Evolutionary conservation across 257 asterid species (phyloP), one percentile per base, ranked within the genome.

Genomic region (Gentiana dahurica): DNA sequence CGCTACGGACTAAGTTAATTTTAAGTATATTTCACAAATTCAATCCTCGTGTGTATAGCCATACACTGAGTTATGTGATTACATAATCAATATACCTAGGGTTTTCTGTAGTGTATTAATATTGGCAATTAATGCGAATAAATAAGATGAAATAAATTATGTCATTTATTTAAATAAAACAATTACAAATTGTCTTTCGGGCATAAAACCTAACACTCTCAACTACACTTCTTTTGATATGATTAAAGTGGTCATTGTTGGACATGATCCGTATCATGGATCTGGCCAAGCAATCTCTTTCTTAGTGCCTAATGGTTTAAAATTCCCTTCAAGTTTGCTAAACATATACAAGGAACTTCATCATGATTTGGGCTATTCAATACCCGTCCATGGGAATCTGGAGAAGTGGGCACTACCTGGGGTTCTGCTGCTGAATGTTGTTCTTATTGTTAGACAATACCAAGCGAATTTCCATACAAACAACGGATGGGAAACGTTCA

Each of bases 191-290:
- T 24, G 24, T 24, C 24, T 24, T 24, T 24, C 24, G 24, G 24
- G 24, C 24, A 24, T 24, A 24, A 24, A 24, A 24, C 24, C 24
- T 65, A 90, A 82, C 62, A 87, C 96, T 54, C 83, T 90, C 35
- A 90, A 90, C 64, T 76, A 90, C 57, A 90, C 98, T 55, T 74
- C 95, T 33, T 81, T 90, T 59, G 83, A 84, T 70, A 53, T 47
- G 51, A 85, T 87, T 49, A 90, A 87, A 77, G 96, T 84, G 4
- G 98, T 87, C 58, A 90, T 90, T 60, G 81, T 90, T 59, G 98
- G 98, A 53, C 97, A 89, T 95, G 95, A 91, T 65, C 98, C 98
- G 43, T 91, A 91, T 65, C 98, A 91, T 62, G 98, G 98, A 55
- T 95, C 94, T 63, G 93, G 94, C 57, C 98, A 91, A 72, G 98